Conservation (phyloP, 129 eudicot genomes). For the Flaveria ramosissima region DNA sequence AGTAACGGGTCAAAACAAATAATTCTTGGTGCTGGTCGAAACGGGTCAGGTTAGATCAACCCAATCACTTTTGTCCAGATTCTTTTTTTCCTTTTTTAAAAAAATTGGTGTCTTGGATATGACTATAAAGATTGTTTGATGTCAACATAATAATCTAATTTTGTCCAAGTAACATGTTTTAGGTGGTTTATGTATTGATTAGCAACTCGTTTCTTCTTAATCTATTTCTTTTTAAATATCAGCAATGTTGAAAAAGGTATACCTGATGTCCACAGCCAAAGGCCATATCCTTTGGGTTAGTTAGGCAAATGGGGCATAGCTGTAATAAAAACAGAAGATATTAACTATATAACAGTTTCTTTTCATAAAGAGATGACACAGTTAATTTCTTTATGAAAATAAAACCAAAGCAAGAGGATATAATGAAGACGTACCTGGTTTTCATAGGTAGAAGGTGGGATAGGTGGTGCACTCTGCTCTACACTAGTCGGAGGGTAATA, state of each 20-base stretch:
- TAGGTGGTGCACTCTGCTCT: slow-evolving; percentile 54
- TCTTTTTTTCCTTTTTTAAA: background rate
- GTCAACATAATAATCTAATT: background rate
- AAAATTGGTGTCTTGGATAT: background rate
- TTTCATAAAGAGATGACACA: background rate
- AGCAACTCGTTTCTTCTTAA: background rate
- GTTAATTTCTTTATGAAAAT: background rate
- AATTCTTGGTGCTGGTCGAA: background rate
- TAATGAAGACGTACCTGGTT: slow-evolving; percentile 53
- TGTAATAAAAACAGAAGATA: slow-evolving; percentile 34
- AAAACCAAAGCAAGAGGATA: slow-evolving; percentile 3
- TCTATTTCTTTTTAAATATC: background rate
- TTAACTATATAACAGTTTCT: slow-evolving; percentile 4
- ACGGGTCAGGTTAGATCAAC: background rate
- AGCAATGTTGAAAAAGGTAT: slow-evolving; percentile 12
- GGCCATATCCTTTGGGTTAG: slow-evolving; percentile 83
- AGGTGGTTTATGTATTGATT: background rate
- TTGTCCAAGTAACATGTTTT: background rate
- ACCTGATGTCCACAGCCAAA: slow-evolving; percentile 99
- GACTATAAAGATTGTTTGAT: background rate
- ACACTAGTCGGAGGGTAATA: slow-evolving; percentile 40
- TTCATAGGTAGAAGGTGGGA: slow-evolving; percentile 61
- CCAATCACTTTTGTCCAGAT: background rate
- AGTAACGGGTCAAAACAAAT: background rate
- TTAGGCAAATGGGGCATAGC: slow-evolving; percentile 89